These are phyloP conservation scores for Umbelopsis sp. DNA, from an alignment of 371 early-diverging fungal species.

Conservation along the genomic window DNA sequence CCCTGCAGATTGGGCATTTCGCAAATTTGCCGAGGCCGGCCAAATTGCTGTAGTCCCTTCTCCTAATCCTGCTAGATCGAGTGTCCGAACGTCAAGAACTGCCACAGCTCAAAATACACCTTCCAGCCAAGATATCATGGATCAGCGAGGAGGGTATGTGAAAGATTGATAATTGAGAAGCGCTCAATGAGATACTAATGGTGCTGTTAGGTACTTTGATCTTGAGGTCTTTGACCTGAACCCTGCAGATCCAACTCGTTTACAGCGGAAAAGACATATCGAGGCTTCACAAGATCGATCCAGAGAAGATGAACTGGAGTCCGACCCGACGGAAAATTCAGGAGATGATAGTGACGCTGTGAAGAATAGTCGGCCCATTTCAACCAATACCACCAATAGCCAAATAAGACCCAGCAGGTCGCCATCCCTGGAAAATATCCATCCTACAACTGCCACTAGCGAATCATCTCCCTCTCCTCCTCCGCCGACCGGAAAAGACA, in stretches of 20 bases:
- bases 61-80: background rate
- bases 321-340: background rate
- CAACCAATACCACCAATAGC: background rate
- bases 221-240: constrained; percentile 6
- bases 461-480: background rate
- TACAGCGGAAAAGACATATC: background rate
- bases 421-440: background rate
- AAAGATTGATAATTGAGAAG: too few species aligned
- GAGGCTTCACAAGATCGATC: background rate
- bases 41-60: constrained; percentile 6
- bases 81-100: background rate
- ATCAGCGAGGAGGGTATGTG: constrained; percentile 6
- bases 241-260: background rate
- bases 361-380: background rate
- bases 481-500: background rate
- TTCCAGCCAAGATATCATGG: constrained; percentile 17
- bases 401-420: background rate
- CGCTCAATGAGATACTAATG: too few species aligned
- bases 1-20: constrained; percentile 13
- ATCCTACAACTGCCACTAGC: background rate
- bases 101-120: background rate
- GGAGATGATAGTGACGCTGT: background rate
- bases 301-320: background rate
- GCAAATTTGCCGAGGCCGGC: constrained; percentile 11
- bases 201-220: background rate